Base-by-base conservation (phyloP, 2,329 filamentous ascomycete genomes). In the Xylariaceae sp. region DNA sequence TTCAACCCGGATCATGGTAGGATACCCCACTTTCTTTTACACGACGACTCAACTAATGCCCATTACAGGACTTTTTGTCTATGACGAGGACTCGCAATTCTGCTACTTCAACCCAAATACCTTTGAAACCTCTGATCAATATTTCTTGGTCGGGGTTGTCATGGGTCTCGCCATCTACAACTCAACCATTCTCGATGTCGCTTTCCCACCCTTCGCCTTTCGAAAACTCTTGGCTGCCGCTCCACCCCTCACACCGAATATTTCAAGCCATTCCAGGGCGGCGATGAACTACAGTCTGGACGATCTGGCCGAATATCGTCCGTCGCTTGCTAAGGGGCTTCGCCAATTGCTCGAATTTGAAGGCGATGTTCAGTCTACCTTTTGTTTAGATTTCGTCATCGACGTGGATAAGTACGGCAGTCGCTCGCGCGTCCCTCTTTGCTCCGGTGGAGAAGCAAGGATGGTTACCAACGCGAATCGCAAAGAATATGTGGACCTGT, bases 61-160 rank as follows among this genome's bases (percentile, higher is more conserved):
- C 34, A 12, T 20, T 42, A 3, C 39, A 91, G 88, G 89, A n/a
- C 81, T 96, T 67, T 96, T 96, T 63, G 72, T 86, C 6, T 95
- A 95, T 64, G 91, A 95, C 52, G 88, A 95, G 41, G 89, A 95
- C 58, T 95, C 90, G 3, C 80, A 81, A 37, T 89, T 86, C 61
- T 95, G 91, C 67, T 96, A 95, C 66, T 96, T 96, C 70, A 95
- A 95, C 62, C 86, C 90, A 0, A 81, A 85, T 61, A 88, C 87
- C 14, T 90, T 95, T 56, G 91, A 95, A 64, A 91, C 88, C 0
- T 91, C 88, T 0, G 89, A 95, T 60, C 89, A 95, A 55, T 96
- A 88, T 66, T 95, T 93, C 62, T 75, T 95, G 19, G 86, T 96
- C 22, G 91, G 91, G 1, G 88, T 93, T 11, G 76, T 95, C 6